These are phyloP conservation scores for Pythium scleroteichum DNA, from an alignment of 352 stramenopile genomes.

Conservation along the genomic window DNA sequence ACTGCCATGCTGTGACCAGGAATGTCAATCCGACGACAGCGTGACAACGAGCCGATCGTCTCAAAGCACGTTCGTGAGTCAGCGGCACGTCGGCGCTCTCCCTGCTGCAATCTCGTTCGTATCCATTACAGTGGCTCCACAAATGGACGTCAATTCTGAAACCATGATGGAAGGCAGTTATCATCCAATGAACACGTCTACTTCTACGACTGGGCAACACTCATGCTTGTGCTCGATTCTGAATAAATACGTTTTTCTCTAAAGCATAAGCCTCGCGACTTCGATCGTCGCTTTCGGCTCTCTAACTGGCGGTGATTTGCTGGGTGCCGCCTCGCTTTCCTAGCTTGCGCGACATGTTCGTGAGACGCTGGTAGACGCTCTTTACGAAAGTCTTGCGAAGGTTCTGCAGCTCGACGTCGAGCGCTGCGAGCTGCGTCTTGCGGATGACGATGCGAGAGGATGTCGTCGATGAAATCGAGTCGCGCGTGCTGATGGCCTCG, in stretches of 20 bases:
- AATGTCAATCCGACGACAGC: too few relatives aligned
- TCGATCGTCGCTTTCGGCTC: constrained; percentile 9
- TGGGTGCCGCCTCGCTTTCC: constrained; percentile 19
- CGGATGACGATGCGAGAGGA: constrained; percentile 58
- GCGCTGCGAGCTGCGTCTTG: constrained; percentile 63
- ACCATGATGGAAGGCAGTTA: too few relatives aligned
- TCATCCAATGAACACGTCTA: too few relatives aligned
- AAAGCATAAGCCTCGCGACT: constrained; percentile 9
- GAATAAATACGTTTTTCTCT: constrained; percentile 11
- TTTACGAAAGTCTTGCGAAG: constrained; percentile 61
- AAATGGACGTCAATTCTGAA: too few relatives aligned
- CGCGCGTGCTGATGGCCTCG: constrained; percentile 3
- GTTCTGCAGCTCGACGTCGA: constrained; percentile 66
- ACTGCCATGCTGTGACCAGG: too few relatives aligned
- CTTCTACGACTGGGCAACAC: neutral
- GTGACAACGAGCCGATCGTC: too few relatives aligned
- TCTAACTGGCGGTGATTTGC: constrained; percentile 24
- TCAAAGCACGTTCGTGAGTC: too few relatives aligned
- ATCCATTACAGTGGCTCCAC: too few relatives aligned
- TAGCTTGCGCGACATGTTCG: constrained; percentile 39
- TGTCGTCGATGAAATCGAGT: constrained; percentile 34
- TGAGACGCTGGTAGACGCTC: constrained; percentile 54
- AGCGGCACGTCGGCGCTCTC: too few relatives aligned
- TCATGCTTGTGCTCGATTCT: neutral
- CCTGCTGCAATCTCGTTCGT: too few relatives aligned